Base-by-base conservation (phyloP, 441 rosid species). In the Hura crepitans region DNA sequence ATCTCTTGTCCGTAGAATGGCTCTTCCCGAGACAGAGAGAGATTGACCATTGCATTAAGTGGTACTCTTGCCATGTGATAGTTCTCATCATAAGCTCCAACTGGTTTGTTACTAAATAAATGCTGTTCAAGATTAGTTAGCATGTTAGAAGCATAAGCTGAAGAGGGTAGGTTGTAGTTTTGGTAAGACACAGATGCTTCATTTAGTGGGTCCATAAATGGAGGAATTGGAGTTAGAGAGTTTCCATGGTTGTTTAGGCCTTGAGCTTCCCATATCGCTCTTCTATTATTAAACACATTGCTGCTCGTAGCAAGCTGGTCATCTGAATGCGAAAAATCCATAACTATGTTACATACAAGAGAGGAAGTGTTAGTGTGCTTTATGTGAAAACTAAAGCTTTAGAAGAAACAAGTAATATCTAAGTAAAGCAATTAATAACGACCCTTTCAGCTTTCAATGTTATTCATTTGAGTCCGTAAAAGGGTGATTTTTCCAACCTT, bases 241-340 rank as follows among this genome's bases (percentile, higher is more conserved):
- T 18, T 59, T 12, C 59, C 22, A 63, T 46, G 46, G 14, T 31
- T 55, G n/a, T 43, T 74, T 14, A 43, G 14, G 51, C 60, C 69
- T 27, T 71, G 53, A 17, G 20, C 23, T 5, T 22, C 61, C 75
- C 73, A 31, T 7, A 33, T 49, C 51, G 65, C 42, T 25, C 72
- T 68, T 43, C 31, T 14, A 61, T 7, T 53, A 23, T 71, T 75
- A 55, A 8, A 15, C 39, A 22, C 74, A 28, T n/a, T 66, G 75
- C 45, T 17, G 57, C n/a, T 53, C 10, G 57, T 6, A 12, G 27
- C 18, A 7, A n/a, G n/a, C n/a, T n/a, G n/a, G n/a, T 66, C 76
- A 53, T 72, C 75, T 73, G 78, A 51, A 75, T 10, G 69, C 65
- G 69, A 70, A 75, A 75, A 71, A 50, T 77, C 78, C 72, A 79